These are phyloP conservation scores for Ogataea paradorogensis DNA, from an alignment of 805 yeast species.

Conservation along the genomic window DNA sequence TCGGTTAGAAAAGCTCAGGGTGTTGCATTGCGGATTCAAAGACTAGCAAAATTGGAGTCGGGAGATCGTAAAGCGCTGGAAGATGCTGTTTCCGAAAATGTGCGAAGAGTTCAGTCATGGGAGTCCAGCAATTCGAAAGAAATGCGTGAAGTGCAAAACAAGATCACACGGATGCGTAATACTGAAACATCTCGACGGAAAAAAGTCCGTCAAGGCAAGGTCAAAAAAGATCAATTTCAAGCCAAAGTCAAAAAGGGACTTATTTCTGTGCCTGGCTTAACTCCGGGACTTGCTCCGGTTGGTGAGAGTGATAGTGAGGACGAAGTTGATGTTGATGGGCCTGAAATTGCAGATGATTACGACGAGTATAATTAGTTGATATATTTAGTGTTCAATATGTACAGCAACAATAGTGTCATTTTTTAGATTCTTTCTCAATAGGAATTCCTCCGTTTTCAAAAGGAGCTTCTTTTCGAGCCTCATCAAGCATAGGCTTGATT, in stretches of 20 bases:
- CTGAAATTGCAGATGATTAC: conserved; percentile 28
- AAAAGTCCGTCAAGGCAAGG: conserved; percentile 32
- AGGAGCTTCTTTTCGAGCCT: conserved; percentile 87
- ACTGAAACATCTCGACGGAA: conserved; percentile 37
- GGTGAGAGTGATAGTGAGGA: conserved; percentile 55
- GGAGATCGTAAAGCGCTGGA: conserved; percentile 34
- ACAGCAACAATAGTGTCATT: conserved; percentile 5
- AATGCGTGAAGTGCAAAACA: conserved; percentile 39
- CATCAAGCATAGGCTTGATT: conserved; percentile 78
- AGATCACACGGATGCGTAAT: conserved; percentile 44
- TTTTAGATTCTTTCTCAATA: conserved; percentile 10
- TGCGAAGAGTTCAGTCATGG: conserved; percentile 40
- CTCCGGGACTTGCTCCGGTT: conserved; percentile 86
- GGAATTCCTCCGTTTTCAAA: conserved; percentile 66
- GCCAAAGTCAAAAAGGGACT: conserved; percentile 42
- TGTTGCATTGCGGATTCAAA: conserved; percentile 20
- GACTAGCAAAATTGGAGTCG: conserved; percentile 22
- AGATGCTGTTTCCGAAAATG: conserved; percentile 40
- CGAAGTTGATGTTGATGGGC: conserved; percentile 22
- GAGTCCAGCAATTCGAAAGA: conserved; percentile 38
- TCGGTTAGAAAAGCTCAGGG: conserved; percentile 17
- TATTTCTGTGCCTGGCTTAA: conserved; percentile 58
- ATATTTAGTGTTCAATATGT: conserved; percentile 3
- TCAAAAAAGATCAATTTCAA: conserved; percentile 35
- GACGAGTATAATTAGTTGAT: conserved; percentile 26